Percentiles rank a stretch among this genome's conserved stretches.
Conservation (phyloP, 2,329 filamentous ascomycete genomes). For the Rhinocladiella mackenziei region DNA sequence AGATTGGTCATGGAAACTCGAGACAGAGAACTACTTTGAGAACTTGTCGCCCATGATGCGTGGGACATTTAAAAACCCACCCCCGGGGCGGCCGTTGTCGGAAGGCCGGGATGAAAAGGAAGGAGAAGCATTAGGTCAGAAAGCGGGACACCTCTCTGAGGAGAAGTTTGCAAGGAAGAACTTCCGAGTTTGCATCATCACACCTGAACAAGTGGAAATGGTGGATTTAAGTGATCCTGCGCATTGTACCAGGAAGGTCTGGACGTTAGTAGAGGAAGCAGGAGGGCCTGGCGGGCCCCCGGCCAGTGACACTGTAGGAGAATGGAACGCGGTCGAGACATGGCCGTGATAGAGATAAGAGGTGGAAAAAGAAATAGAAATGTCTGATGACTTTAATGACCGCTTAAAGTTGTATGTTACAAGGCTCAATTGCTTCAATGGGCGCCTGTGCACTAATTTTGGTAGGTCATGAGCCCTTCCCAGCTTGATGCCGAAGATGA, state of each 20-base stretch:
- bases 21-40: constrained; percentile 84
- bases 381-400: background rate
- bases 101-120: constrained; percentile 44
- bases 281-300: constrained; percentile 38
- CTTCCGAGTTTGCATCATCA: constrained; percentile 84
- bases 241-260: constrained; percentile 61
- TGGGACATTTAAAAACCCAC: constrained; percentile 67
- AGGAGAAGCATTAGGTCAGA: constrained; percentile 53
- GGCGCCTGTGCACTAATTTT: background rate
- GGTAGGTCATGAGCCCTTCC: too few species aligned
- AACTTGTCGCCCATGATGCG: constrained; percentile 79
- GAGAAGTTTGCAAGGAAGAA: constrained; percentile 61
- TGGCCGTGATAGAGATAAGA: constrained; percentile 52
- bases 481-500: constrained; percentile 6
- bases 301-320: constrained; percentile 33
- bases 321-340: constrained; percentile 66
- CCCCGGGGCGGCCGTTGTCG: constrained; percentile 60
- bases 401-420: too few species aligned
- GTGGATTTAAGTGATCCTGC: constrained; percentile 66
- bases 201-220: constrained; percentile 71
- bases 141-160: constrained; percentile 69
- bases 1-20: constrained; percentile 72
- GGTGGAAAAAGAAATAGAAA: background rate
- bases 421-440: too few species aligned
- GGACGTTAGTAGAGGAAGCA: constrained; percentile 54